phyloP scores from a whole-genome alignment of 805 yeast genomes.

The Saccharomyces eubayanus region DNA sequence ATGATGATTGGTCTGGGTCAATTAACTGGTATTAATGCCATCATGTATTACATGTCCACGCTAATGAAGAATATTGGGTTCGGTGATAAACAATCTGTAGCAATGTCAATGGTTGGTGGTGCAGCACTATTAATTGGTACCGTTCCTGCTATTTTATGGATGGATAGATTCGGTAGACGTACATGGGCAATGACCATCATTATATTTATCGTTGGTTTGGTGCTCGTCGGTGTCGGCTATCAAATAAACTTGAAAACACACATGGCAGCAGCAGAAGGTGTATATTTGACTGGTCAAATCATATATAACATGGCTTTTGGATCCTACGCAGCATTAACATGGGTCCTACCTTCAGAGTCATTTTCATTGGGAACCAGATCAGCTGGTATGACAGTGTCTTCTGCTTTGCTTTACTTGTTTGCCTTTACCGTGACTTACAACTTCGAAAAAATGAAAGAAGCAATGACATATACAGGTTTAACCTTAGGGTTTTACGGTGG shows the following conservation, averaged over 20 bases:
- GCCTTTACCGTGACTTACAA: slow-evolving; percentile 50
- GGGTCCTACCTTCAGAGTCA: slow-evolving; percentile 52
- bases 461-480: slow-evolving; percentile 54
- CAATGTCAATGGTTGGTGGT: slow-evolving; percentile 26
- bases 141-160: slow-evolving; percentile 47
- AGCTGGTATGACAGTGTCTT: slow-evolving; percentile 54
- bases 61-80: slow-evolving; percentile 6
- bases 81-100: slow-evolving; percentile 43
- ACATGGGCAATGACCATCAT: slow-evolving; percentile 15
- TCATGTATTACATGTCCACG: slow-evolving; percentile 42
- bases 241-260: slow-evolving; percentile 18
- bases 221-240: slow-evolving; percentile 43
- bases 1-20: slow-evolving; percentile 45
- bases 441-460: slow-evolving; percentile 47
- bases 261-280: slow-evolving; percentile 45
- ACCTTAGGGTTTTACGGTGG: slow-evolving; percentile 48
- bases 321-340: slow-evolving; percentile 45
- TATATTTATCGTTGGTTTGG: slow-evolving; percentile 32
- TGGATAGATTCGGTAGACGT: slow-evolving; percentile 64
- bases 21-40: slow-evolving; percentile 63
- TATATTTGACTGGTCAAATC: slow-evolving; percentile 32
- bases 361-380: slow-evolving; percentile 62
- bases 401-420: slow-evolving; percentile 57
- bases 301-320: slow-evolving; percentile 29
- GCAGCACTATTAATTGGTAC: slow-evolving; percentile 17